phyloP scores from a whole-genome alignment of 2,329 filamentous ascomycete species.

The Alternaria longipes region DNA sequence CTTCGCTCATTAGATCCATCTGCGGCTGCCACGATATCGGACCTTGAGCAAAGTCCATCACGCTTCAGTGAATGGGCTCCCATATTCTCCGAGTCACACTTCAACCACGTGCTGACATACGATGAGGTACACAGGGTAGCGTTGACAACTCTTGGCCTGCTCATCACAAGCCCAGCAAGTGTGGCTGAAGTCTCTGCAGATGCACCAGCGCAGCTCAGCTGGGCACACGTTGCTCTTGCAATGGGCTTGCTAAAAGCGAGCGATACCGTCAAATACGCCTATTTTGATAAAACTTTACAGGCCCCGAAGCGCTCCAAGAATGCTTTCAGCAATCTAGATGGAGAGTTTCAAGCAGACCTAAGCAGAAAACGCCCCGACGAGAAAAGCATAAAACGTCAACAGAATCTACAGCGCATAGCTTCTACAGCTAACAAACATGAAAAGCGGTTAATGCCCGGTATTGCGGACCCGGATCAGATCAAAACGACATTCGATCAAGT shows the following conservation, averaged over 20 bases:
- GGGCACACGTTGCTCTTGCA: conserved; percentile 54
- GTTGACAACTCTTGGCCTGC: conserved; percentile 60
- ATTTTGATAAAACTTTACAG: conserved; percentile 24
- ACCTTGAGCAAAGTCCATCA: conserved; percentile 31
- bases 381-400: conserved; percentile 54
- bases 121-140: conserved; percentile 69
- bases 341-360: conserved; percentile 8
- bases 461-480: conserved; percentile 83
- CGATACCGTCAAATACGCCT: conserved; percentile 59
- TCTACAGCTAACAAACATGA: conserved; percentile 73
- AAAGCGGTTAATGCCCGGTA: conserved; percentile 80
- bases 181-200: conserved; percentile 4
- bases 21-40: conserved; percentile 34
- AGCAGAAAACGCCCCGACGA: conserved; percentile 22
- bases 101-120: conserved; percentile 65
- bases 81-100: conserved; percentile 43
- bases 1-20: conserved; percentile 58
- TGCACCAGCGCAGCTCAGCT: conserved; percentile 41
- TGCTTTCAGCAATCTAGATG: conserved; percentile 10
- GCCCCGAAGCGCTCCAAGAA: conserved; percentile 18
- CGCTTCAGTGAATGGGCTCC: conserved; percentile 26
- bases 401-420: conserved; percentile 58
- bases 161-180: conserved; percentile 29
- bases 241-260: conserved; percentile 56
- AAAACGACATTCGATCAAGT: conserved; percentile 88